phyloP scores from a whole-genome alignment of 2,329 filamentous ascomycete genomes.

The Aspergillus quadrilineatus region DNA sequence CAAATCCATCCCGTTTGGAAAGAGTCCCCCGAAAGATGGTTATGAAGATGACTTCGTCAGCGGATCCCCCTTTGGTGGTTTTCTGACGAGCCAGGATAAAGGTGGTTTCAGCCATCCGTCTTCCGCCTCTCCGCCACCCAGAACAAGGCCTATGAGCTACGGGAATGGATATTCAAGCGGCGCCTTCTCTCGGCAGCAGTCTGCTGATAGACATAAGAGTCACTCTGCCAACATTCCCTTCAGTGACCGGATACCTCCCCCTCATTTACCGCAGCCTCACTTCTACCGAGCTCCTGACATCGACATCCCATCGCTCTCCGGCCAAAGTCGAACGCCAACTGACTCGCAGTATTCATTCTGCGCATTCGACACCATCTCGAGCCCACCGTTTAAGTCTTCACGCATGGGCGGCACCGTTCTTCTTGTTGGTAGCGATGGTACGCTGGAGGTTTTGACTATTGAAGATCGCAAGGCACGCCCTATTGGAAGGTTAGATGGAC shows the following conservation, averaged over 20 bases:
- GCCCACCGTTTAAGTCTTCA: constrained; percentile 44
- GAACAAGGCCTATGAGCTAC: constrained; percentile 45
- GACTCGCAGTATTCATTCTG: constrained; percentile 71
- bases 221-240: constrained; percentile 39
- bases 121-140: constrained; percentile 44
- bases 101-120: constrained; percentile 45
- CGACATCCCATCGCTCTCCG: constrained; percentile 53
- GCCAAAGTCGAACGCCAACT: constrained; percentile 21
- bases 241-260: constrained; percentile 54
- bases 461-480: constrained; percentile 70
- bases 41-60: constrained; percentile 35
- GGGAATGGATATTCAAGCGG: constrained; percentile 40
- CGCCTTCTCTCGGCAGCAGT: constrained; percentile 37
- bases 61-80: constrained; percentile 42
- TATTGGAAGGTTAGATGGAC: constrained; percentile 68
- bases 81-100: constrained; percentile 38
- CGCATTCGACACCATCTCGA: constrained; percentile 70
- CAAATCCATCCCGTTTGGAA: constrained; percentile 45
- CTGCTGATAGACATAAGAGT: constrained; percentile 40
- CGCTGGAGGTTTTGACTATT: constrained; percentile 72
- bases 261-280: constrained; percentile 73
- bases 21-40: constrained; percentile 44
- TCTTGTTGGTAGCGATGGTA: constrained; percentile 76
- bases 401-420: constrained; percentile 61
- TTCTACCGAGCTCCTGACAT: constrained; percentile 75